A percentile compares a stretch with the other conserved stretches of the same genome.
Evolutionary conservation across 192 early-diverging fungal genomes (phyloP).

Genomic region (Linnemannia schmuckeri): DNA sequence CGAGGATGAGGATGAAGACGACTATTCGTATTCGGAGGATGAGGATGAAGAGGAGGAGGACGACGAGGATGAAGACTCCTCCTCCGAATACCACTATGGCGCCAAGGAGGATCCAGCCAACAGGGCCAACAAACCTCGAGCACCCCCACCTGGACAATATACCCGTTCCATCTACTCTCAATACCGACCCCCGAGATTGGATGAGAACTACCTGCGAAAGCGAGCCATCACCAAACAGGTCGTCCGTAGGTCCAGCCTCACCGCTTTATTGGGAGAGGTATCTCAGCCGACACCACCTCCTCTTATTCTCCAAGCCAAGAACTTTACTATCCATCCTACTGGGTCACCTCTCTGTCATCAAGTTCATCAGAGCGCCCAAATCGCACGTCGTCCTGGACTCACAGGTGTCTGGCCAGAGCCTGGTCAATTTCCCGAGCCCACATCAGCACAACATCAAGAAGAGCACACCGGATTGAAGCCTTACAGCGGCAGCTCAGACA

Average conservation of each 20-base stretch:
- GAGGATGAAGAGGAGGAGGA: constrained; percentile 44
- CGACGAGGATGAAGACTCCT: constrained; percentile 24
- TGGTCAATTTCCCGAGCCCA: neutral
- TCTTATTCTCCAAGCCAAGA: neutral
- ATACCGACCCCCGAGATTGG: constrained; percentile 31
- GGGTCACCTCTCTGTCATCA: constrained; percentile 12
- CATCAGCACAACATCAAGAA: neutral
- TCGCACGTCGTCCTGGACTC: constrained; percentile 16
- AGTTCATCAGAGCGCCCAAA: constrained; percentile 1
- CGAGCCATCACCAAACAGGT: constrained; percentile 50
- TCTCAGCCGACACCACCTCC: constrained; percentile 20
- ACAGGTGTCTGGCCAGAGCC: constrained; percentile 20
- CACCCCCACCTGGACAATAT: constrained; percentile 16
- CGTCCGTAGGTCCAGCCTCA: constrained; percentile 48
- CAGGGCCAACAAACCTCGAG: neutral
- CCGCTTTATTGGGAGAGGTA: constrained; percentile 35
- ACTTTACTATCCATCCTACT: neutral
- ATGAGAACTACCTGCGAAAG: constrained; percentile 42
- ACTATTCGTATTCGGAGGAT: constrained; percentile 50
- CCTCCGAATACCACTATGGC: constrained; percentile 21
- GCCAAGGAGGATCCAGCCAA: constrained; percentile 2
- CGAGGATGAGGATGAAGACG: constrained; percentile 27
- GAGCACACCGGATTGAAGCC: neutral
- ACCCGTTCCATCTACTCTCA: constrained; percentile 12
- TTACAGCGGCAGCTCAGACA: neutral